phyloP scores from a whole-genome alignment of 306 rosid species.

The Nissolia schottii region DNA sequence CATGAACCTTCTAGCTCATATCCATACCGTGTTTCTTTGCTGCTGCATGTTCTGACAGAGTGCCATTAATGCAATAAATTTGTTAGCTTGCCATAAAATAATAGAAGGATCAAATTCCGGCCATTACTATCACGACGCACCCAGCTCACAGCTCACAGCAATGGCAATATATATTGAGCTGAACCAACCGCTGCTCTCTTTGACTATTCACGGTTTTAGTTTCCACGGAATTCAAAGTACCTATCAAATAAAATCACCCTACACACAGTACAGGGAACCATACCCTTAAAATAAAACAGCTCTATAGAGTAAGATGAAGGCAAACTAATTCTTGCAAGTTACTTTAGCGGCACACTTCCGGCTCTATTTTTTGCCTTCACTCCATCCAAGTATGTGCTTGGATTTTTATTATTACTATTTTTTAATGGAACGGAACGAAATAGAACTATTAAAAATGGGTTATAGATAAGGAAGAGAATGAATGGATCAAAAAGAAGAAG shows the following conservation, averaged over 20 bases:
- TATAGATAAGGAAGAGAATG: no score
- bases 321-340: background rate
- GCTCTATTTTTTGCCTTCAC: background rate
- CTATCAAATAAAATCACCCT: background rate
- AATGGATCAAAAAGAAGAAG: no score
- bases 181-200: conserved; percentile 4
- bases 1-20: no score
- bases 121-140: conserved; percentile 16
- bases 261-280: background rate
- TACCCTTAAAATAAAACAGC: background rate
- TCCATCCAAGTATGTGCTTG: no score
- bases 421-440: no score
- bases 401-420: no score
- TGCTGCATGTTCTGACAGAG: background rate
- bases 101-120: background rate
- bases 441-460: no score
- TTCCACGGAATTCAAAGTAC: conserved; percentile 18
- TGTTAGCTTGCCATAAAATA: background rate
- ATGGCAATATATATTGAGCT: background rate
- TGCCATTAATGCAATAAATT: background rate
- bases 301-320: background rate
- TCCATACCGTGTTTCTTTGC: background rate
- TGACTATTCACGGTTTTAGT: conserved; percentile 10
- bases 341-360: conserved; percentile 4
- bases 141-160: conserved; percentile 17